A percentile compares a stretch with the other conserved stretches of the same genome.
phyloP scores from a whole-genome alignment of 176 grass and related monocot species.

The Dactylis glomerata region DNA sequence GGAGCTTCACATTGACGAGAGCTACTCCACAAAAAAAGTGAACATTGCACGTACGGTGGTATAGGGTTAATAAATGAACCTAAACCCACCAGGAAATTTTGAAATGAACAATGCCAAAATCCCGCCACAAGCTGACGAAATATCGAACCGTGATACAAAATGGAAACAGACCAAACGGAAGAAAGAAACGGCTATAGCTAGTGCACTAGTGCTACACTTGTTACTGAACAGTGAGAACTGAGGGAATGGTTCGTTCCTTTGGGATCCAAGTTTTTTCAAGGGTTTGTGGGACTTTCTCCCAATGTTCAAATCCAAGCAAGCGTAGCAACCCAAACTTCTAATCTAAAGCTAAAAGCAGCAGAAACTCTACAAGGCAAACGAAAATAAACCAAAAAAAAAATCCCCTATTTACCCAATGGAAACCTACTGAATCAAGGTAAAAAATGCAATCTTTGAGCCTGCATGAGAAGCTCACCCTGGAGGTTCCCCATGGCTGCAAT shows the following conservation, averaged over 20 bases:
- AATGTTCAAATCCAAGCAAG: constrained; percentile 18
- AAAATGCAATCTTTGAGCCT: neutral
- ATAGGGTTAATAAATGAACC: constrained; percentile 15
- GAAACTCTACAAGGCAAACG: neutral
- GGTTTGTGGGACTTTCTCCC: neutral
- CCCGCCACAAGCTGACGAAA: constrained; percentile 10
- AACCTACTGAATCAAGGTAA: neutral
- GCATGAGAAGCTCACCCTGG: constrained; percentile 57
- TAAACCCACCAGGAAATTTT: neutral
- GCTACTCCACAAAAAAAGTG: neutral
- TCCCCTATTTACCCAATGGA: neutral
- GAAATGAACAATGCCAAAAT: constrained; percentile 4
- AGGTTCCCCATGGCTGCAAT: constrained; percentile 57
- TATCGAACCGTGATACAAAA: neutral
- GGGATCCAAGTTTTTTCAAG: neutral
- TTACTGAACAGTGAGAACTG: neutral
- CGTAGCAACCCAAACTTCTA: neutral
- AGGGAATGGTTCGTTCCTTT: neutral
- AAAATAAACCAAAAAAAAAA: neutral
- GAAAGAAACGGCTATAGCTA: neutral
- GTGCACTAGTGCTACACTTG: constrained; percentile 24
- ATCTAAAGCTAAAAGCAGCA: neutral
- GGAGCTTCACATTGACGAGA: neutral
- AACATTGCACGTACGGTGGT: neutral
- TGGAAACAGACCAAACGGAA: neutral